A percentile compares a stretch with the other conserved stretches of the same genome.
Conservation (phyloP, 371 early-diverging fungal species). For the Choanephora cucurbitarum region DNA sequence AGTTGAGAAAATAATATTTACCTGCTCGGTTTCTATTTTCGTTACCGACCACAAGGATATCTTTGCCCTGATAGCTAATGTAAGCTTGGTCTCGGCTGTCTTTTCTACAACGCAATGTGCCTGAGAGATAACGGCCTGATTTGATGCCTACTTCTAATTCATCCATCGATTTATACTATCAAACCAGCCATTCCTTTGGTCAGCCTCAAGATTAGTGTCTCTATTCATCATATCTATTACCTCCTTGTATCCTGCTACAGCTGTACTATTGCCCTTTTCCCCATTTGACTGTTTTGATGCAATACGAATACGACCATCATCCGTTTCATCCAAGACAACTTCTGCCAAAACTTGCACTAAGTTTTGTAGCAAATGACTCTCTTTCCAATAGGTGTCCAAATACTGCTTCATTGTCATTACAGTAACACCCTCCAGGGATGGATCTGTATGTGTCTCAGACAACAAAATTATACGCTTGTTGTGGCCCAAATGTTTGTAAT, state of each 20-base stretch:
- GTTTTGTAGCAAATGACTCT: conserved; percentile 43
- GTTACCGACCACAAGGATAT: conserved; percentile 67
- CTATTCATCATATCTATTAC: conserved; percentile 24
- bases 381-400: conserved; percentile 42
- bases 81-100: conserved; percentile 61
- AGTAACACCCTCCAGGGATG: conserved; percentile 4
- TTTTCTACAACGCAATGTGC: conserved; percentile 51
- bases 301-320: conserved; percentile 36
- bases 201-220: background rate
- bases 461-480: conserved; percentile 54
- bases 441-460: conserved; percentile 36
- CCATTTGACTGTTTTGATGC: conserved; percentile 13
- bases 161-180: conserved; percentile 58
- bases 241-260: conserved; percentile 53
- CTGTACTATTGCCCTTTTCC: conserved; percentile 20
- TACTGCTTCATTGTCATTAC: conserved; percentile 47
- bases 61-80: conserved; percentile 50
- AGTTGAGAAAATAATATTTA: too few relatives aligned
- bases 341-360: conserved; percentile 53
- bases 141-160: conserved; percentile 65
- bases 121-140: conserved; percentile 56
- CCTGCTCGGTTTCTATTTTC: conserved; percentile 79
- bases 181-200: background rate
- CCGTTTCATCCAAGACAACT: conserved; percentile 56
- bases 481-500: conserved; percentile 45